Evolutionary conservation across 805 yeast genomes (phyloP).

Genomic region (Saccharomycopsis fibuligera): DNA sequence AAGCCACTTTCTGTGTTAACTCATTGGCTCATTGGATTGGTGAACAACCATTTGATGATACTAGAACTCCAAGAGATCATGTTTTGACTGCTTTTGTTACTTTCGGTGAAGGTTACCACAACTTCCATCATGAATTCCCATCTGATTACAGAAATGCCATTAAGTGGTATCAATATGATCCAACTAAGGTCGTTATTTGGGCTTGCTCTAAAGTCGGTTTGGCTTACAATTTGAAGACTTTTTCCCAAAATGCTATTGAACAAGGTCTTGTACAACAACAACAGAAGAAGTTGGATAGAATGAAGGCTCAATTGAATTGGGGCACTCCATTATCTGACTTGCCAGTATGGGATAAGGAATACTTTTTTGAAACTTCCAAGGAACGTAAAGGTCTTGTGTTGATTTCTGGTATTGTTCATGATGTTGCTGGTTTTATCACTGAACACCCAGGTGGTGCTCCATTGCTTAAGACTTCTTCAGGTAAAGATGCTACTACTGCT

Average conservation of each 20-base stretch:
- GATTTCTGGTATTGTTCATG: conserved; percentile 75
- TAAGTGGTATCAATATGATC: conserved; percentile 85
- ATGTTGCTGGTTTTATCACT: conserved; percentile 57
- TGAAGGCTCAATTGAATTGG: conserved; percentile 63
- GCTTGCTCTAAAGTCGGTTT: conserved; percentile 56
- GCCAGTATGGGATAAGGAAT: conserved; percentile 73
- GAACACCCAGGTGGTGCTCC: conserved; percentile 87
- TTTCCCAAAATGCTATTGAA: conserved; percentile 74
- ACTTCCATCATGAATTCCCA: conserved; percentile 89
- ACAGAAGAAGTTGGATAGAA: conserved; percentile 67
- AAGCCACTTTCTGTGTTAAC: conserved; percentile 81
- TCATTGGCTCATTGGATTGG: conserved; percentile 86
- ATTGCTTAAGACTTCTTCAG: conserved; percentile 59
- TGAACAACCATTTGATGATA: conserved; percentile 78
- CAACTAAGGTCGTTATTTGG: conserved; percentile 64
- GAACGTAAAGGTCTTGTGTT: conserved; percentile 56
- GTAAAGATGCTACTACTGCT: conserved; percentile 79
- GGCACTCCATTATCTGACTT: conserved; percentile 60
- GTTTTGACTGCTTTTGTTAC: conserved; percentile 75
- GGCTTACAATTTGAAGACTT: conserved; percentile 67
- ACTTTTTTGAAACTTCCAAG: conserved; percentile 41
- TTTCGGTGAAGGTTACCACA: conserved; percentile 86
- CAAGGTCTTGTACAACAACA: conserved; percentile 80
- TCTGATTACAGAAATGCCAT: conserved; percentile 83
- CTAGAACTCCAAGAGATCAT: conserved; percentile 83